Percentiles rank a stretch among this genome's conserved stretches.
Evolutionary conservation across 768 basidiomycete genomes (phyloP).

Genomic region (Hygrocybe punicea): DNA sequence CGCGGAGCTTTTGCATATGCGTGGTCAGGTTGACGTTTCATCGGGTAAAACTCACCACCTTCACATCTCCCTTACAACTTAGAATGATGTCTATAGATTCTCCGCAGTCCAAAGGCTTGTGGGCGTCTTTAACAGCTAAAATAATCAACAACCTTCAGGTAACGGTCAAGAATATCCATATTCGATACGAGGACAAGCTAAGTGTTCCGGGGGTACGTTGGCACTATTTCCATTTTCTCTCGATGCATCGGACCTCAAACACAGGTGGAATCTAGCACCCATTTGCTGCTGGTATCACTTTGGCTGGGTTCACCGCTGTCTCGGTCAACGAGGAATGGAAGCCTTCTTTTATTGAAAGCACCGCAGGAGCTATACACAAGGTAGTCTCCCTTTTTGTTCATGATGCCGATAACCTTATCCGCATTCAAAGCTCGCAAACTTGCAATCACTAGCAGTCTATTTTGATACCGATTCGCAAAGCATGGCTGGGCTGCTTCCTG

Average conservation of each 20-base stretch:
- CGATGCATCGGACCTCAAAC: constrained; percentile 1
- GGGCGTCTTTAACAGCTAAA: constrained; percentile 80
- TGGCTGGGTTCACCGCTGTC: constrained; percentile 81
- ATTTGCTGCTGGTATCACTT: constrained; percentile 86
- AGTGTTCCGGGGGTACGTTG: constrained; percentile 87
- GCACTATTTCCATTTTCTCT: not conserved
- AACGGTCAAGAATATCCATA: constrained; percentile 91
- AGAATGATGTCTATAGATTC: constrained; percentile 40
- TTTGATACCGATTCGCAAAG: constrained; percentile 90
- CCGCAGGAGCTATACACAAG: constrained; percentile 84
- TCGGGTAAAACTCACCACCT: constrained; percentile 38
- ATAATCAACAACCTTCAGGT: constrained; percentile 96
- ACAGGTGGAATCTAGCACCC: constrained; percentile 65
- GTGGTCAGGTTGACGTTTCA: constrained; percentile 49
- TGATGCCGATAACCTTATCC: constrained; percentile 1
- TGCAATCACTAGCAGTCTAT: constrained; percentile 86
- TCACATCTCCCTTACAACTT: not conserved
- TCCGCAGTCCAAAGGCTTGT: constrained; percentile 77
- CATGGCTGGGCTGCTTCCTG: constrained; percentile 62
- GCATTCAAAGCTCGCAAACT: constrained; percentile 63
- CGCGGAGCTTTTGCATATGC: constrained; percentile 78
- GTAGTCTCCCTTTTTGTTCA: constrained; percentile 33
- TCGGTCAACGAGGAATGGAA: constrained; percentile 89
- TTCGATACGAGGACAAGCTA: constrained; percentile 93
- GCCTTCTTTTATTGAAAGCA: constrained; percentile 89